Conservation (phyloP, 2,329 filamentous ascomycete species). For the Didymellaceae sp. region DNA sequence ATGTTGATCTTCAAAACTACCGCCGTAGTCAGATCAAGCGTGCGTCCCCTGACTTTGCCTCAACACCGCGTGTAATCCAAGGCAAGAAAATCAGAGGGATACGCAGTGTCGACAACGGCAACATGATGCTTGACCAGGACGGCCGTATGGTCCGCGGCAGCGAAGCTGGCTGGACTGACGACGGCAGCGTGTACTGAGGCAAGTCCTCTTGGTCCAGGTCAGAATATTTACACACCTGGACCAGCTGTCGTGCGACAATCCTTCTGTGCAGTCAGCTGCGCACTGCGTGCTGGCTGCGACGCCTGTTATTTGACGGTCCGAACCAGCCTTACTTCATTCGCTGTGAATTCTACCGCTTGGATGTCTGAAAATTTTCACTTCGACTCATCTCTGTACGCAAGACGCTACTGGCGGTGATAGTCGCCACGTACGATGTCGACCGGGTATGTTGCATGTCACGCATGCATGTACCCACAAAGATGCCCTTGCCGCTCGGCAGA, state of each 20-base stretch:
- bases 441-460: constrained; percentile 19
- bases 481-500: background rate
- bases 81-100: constrained; percentile 52
- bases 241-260: background rate
- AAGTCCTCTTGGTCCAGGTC: background rate
- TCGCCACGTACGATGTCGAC: constrained; percentile 34
- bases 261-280: background rate
- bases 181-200: constrained; percentile 48
- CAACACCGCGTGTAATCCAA: constrained; percentile 41
- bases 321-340: constrained; percentile 10
- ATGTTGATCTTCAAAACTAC: constrained; percentile 82
- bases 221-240: background rate
- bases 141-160: constrained; percentile 56
- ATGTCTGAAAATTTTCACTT: constrained; percentile 21
- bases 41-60: constrained; percentile 50
- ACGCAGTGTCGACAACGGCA: constrained; percentile 53
- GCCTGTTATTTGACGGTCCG: background rate
- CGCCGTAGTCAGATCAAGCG: constrained; percentile 73
- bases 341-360: constrained; percentile 7
- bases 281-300: background rate
- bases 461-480: constrained; percentile 7
- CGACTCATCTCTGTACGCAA: constrained; percentile 22
- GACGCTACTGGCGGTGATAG: constrained; percentile 31
- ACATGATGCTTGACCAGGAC: constrained; percentile 49
- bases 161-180: constrained; percentile 62